Percentiles rank a stretch among this genome's conserved stretches.
Evolutionary conservation across 148 eudicot species (phyloP).

Genomic region (Vaccinium darrowii): DNA sequence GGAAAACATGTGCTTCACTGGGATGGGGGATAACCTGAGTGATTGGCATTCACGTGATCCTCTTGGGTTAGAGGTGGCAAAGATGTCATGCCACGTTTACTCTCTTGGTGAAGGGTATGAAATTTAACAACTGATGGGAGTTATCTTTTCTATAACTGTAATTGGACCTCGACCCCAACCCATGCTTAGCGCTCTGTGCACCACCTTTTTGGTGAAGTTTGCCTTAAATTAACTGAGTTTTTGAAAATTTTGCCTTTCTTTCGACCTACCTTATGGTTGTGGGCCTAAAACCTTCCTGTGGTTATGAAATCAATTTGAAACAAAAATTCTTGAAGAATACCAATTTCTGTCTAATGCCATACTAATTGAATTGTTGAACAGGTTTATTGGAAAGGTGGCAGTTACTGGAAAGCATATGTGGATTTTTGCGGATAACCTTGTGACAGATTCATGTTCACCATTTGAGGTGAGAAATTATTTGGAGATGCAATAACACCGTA

Average conservation of each 20-base stretch:
- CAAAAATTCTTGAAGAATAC: background rate
- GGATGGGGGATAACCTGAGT: constrained; percentile 30
- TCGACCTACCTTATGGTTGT: background rate
- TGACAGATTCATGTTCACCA: constrained; percentile 33
- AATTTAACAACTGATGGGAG: constrained; percentile 1
- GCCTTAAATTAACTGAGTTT: background rate
- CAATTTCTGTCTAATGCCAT: background rate
- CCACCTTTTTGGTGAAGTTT: background rate
- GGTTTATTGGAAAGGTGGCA: constrained; percentile 84
- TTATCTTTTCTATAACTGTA: background rate
- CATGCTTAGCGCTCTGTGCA: background rate
- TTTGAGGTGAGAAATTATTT: constrained; percentile 54
- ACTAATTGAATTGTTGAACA: constrained; percentile 27
- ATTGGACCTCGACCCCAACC: background rate
- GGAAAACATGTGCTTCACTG: constrained; percentile 34
- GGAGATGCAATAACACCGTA: background rate
- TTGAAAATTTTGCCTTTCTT: background rate
- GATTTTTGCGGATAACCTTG: constrained; percentile 53
- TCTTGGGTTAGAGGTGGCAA: constrained; percentile 74
- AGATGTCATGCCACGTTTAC: constrained; percentile 80
- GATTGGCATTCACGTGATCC: constrained; percentile 57
- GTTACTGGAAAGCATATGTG: constrained; percentile 81
- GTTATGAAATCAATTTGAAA: background rate
- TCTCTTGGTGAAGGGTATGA: constrained; percentile 96
- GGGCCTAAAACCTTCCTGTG: background rate